Evolutionary conservation across 805 yeast genomes (phyloP).

Genomic region (Monosporozyma yasuniensis): DNA sequence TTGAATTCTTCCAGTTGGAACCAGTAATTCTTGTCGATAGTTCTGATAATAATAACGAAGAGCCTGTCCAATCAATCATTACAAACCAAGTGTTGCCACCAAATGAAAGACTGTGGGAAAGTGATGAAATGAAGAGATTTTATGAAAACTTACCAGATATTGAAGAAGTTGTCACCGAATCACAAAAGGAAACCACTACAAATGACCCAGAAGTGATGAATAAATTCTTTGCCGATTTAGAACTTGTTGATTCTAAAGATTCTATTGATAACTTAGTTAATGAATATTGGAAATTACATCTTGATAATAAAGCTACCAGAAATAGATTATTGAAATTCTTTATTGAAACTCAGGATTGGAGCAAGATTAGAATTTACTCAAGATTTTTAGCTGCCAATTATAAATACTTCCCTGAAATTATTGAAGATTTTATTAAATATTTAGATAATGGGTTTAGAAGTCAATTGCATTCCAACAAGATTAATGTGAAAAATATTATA

Average conservation of each 20-base stretch:
- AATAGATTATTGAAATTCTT: slow-evolving; percentile 52
- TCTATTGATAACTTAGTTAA: slow-evolving; percentile 42
- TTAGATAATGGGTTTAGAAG: slow-evolving; percentile 54
- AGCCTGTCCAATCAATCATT: slow-evolving; percentile 21
- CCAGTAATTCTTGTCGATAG: slow-evolving; percentile 31
- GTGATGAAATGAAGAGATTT: slow-evolving; percentile 53
- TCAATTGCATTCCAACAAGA: slow-evolving; percentile 44
- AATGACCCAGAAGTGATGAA: slow-evolving; percentile 35
- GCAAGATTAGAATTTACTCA: slow-evolving; percentile 43
- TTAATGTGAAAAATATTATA: slow-evolving; percentile 48
- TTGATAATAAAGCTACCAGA: slow-evolving; percentile 67
- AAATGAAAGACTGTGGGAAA: slow-evolving; percentile 47
- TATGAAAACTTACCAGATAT: slow-evolving; percentile 47
- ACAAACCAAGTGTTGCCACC: slow-evolving; percentile 17
- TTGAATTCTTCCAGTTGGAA: slow-evolving; percentile 34
- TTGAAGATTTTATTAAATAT: slow-evolving; percentile 42
- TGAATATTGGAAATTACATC: slow-evolving; percentile 39
- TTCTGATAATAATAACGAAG: slow-evolving; percentile 21
- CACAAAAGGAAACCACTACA: slow-evolving; percentile 9
- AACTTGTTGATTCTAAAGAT: slow-evolving; percentile 36
- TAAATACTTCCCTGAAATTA: slow-evolving; percentile 40
- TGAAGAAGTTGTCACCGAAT: slow-evolving; percentile 26
- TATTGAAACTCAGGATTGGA: slow-evolving; percentile 38
- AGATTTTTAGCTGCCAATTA: slow-evolving; percentile 61
- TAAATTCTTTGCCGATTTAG: slow-evolving; percentile 37